Evolutionary conservation across 176 grass and related monocot species (phyloP), one percentile per base, ranked within the genome.

Genomic region (Carex myosuroides): DNA sequence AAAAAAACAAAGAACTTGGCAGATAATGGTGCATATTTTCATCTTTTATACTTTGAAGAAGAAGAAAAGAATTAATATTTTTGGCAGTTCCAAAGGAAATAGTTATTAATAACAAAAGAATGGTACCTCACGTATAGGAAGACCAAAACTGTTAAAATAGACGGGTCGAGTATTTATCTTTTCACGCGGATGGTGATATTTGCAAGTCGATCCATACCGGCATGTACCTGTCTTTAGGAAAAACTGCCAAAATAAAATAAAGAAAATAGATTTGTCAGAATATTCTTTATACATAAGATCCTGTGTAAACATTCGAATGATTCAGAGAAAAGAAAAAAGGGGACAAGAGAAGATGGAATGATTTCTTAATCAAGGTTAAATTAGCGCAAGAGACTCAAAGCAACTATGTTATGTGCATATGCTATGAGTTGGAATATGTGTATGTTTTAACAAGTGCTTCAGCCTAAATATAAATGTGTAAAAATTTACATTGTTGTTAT

Each of bases 141-240:
- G 73, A 56, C 83, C 87, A 35, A 73, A 85, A 85, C 83, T 75
- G 60, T 89, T 85, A 46, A 46, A 73, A 79, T 89, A 84, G 84
- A 85, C 20, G 26, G 76, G 83, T 52, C 42, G 83, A 4, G 17
- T 29, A 18, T 85, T 80, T 46, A 73, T 72, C 56, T 89, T 82
- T 20, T 85, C 83, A 56, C 26, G 74, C 50, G 87, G 66, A 82
- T 85, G 87, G 70, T 89, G 83, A 80, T 89, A 85, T 63, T 89
- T 89, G 37, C 83, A 85, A 35, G 77, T 82, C 3, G 39, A 42
- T 73, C 87, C 87, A 64, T 65, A 85, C 20, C 80, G 84, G 29
- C 87, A 89, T 6, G 66, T 89, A 85, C 87, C 87, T 55, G 87
- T 89, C 75, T 85, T 85, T 59, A 90, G 64, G 73, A 87, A 90